Percentiles rank a stretch among this genome's conserved stretches.
Evolutionary conservation across 1,284 basidiomycete genomes (phyloP).

Genomic region (Pterulicium gracile): DNA sequence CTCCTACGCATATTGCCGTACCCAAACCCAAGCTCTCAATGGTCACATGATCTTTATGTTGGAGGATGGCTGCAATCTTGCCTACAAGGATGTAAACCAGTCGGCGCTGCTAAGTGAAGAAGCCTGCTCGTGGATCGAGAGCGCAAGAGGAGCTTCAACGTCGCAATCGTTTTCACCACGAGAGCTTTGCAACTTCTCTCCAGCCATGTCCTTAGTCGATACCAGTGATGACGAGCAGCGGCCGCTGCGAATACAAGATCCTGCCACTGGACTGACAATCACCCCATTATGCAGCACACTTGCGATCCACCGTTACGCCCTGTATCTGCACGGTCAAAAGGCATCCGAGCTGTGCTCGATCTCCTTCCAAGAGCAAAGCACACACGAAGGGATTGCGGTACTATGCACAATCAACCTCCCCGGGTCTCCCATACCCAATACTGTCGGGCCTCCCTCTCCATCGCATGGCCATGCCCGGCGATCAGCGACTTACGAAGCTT

Average conservation of each 20-base stretch:
- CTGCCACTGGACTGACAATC: conserved; percentile 7
- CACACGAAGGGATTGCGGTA: conserved; percentile 16
- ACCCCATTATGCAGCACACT: no score
- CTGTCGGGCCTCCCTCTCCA: conserved; percentile 32
- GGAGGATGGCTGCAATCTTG: conserved; percentile 42
- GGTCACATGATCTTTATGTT: conserved; percentile 54
- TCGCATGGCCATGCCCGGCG: conserved; percentile 45
- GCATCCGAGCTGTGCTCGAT: conserved; percentile 12
- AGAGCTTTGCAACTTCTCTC: neutral
- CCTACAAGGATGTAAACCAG: conserved; percentile 36
- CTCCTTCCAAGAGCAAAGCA: conserved; percentile 10
- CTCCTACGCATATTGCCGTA: conserved; percentile 41
- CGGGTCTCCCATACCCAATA: conserved; percentile 25
- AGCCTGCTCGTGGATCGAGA: neutral
- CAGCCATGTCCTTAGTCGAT: neutral
- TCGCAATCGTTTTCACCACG: neutral
- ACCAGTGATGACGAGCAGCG: neutral
- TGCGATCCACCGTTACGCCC: neutral
- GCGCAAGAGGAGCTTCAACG: neutral
- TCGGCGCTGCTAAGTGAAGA: conserved; percentile 18
- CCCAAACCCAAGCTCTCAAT: conserved; percentile 30
- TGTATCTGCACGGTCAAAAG: conserved; percentile 12
- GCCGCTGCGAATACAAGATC: neutral
- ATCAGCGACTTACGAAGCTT: conserved; percentile 44
- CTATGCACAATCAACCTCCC: conserved; percentile 41